Evolutionary conservation across 2,329 filamentous ascomycete genomes (phyloP).

Genomic region (Gnomoniopsis smithogilvyi): DNA sequence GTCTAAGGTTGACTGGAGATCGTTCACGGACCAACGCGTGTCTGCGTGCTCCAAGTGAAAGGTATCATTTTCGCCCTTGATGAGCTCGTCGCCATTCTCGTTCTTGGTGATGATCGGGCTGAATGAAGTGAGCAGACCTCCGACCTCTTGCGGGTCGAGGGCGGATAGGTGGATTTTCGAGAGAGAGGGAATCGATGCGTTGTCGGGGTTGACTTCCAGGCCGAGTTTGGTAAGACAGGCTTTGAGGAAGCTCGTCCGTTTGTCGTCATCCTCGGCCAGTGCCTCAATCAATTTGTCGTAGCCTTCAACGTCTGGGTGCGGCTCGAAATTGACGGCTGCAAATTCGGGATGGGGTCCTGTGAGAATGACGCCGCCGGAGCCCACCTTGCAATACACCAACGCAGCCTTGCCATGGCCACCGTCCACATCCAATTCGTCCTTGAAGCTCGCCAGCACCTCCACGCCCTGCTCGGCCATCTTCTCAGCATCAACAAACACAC

Average conservation of each 20-base stretch:
- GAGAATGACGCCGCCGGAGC: conserved; percentile 73
- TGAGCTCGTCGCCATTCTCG: conserved; percentile 60
- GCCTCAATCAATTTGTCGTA: conserved; percentile 69
- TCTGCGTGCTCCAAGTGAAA: conserved; percentile 73
- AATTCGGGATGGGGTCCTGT: conserved; percentile 97
- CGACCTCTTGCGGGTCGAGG: conserved; percentile 60
- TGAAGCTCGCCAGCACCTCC: conserved; percentile 79
- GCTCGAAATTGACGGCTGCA: conserved; percentile 71
- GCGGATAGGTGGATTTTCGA: conserved; percentile 82
- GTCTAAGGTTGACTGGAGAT: conserved; percentile 51
- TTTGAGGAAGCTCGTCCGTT: conserved; percentile 72
- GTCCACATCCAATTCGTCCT: conserved; percentile 71
- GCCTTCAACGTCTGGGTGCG: conserved; percentile 60
- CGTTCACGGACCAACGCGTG: conserved; percentile 55
- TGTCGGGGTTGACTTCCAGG: conserved; percentile 70
- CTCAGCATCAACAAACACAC: conserved; percentile 81
- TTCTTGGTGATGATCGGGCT: conserved; percentile 65
- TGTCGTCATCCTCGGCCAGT: conserved; percentile 65
- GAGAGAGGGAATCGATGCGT: conserved; percentile 69
- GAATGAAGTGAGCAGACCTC: conserved; percentile 63
- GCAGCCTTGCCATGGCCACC: conserved; percentile 72
- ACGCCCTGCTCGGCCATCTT: conserved; percentile 61
- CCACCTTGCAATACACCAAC: conserved; percentile 78
- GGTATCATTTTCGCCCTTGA: conserved; percentile 77
- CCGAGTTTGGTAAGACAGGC: conserved; percentile 78